Conservation (phyloP, 116 monocot species). For the Phalaenopsis hybrid region DNA sequence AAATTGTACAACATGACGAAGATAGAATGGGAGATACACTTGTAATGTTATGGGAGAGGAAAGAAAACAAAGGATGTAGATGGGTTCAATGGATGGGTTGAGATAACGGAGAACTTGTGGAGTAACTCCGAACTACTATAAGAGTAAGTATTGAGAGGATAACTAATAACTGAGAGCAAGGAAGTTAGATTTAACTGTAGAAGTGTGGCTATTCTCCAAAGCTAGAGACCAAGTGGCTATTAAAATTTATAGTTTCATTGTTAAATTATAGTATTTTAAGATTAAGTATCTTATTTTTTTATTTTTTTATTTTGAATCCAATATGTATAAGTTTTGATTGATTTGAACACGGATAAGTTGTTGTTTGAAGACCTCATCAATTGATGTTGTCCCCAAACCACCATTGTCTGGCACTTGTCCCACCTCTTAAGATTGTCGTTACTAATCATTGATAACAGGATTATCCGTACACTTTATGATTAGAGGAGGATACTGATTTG, state of each 20-base stretch:
- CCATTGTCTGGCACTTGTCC: too few relatives aligned
- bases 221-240: neutral
- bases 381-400: too few relatives aligned
- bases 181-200: neutral
- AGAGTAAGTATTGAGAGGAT: neutral
- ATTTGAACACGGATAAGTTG: neutral
- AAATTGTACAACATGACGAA: too few relatives aligned
- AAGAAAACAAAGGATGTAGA: neutral
- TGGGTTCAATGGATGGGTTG: neutral
- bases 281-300: neutral
- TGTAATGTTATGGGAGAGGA: too few relatives aligned
- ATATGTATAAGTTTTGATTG: neutral
- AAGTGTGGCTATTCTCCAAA: neutral
- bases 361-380: neutral
- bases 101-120: neutral
- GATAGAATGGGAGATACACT: too few relatives aligned
- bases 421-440: too few relatives aligned
- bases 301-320: neutral
- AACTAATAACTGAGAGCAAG: neutral
- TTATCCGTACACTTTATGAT: too few relatives aligned
- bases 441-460: too few relatives aligned
- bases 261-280: neutral
- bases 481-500: too few relatives aligned
- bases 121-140: neutral
- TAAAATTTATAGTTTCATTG: neutral